These are phyloP conservation scores for Euphorbia pulcherrima DNA, from an alignment of 345 rosid species.

Conservation along the genomic window DNA sequence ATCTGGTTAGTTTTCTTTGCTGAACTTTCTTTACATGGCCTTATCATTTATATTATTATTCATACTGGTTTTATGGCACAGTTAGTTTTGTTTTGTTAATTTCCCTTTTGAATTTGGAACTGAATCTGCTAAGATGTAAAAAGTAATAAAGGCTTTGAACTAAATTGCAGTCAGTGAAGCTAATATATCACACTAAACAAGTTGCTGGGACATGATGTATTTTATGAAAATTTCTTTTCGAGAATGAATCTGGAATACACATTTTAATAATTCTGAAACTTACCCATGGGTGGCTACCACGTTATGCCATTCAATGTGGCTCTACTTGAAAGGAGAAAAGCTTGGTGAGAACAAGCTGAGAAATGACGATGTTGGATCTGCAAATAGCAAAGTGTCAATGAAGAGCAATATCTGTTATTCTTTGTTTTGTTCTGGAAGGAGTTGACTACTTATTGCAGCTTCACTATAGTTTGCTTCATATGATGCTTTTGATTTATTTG, in stretches of 20 bases:
- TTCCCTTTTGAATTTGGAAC: background rate
- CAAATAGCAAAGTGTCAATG: background rate
- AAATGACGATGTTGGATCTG: background rate
- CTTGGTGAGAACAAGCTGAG: background rate
- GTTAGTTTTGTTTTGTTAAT: background rate
- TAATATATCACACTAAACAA: background rate
- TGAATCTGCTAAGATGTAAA: background rate
- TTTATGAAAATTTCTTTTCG: background rate
- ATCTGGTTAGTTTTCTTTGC: constrained; percentile 55
- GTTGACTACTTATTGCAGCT: background rate
- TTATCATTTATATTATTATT: background rate
- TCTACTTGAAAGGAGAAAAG: background rate
- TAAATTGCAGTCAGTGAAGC: background rate
- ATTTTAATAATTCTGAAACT: background rate
- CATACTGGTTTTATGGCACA: background rate
- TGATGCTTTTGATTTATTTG: background rate
- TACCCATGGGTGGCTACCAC: background rate
- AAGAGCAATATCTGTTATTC: background rate
- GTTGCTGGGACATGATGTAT: background rate
- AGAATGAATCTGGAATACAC: background rate
- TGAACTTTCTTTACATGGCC: background rate
- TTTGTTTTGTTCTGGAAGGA: background rate
- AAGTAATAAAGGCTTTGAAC: background rate
- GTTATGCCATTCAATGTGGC: background rate
- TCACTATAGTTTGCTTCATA: background rate